These are phyloP conservation scores for Lathyrus oleraceus DNA, from an alignment of 306 rosid species.

Conservation along the genomic window DNA sequence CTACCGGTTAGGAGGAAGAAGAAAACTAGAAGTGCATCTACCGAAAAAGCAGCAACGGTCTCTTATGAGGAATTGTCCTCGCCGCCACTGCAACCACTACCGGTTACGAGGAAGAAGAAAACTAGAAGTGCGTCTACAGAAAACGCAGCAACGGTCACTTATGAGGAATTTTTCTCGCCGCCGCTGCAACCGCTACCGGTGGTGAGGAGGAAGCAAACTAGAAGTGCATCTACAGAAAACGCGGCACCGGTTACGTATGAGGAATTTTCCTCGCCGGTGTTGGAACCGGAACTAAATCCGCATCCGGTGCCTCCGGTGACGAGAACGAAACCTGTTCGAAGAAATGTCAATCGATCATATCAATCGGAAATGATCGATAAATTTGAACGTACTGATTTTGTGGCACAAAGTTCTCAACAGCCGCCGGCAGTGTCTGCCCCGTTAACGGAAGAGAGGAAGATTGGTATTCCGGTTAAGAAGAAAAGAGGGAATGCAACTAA, in stretches of 20 bases:
- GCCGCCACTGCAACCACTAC: slow-evolving; percentile 16
- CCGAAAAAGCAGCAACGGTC: slow-evolving; percentile 36
- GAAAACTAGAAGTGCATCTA: slow-evolving; percentile 53
- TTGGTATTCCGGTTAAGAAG: slow-evolving; percentile 43
- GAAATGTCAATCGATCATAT: slow-evolving; percentile 41
- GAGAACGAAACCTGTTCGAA: slow-evolving; percentile 15
- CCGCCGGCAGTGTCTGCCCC: slow-evolving; percentile 3
- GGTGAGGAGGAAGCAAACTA: slow-evolving; percentile 55
- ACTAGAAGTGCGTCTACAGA: slow-evolving; percentile 53
- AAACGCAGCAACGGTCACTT: slow-evolving; percentile 25
- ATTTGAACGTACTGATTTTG: slow-evolving; percentile 3
- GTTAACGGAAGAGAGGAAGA: slow-evolving; percentile 34
- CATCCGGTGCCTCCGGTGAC: slow-evolving; percentile 5
- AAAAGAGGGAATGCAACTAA: slow-evolving; percentile 60
- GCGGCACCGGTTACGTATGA: slow-evolving; percentile 30
- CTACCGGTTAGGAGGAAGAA: slow-evolving; percentile 42
- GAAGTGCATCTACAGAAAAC: slow-evolving; percentile 44
- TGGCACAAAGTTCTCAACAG: slow-evolving; percentile 11
- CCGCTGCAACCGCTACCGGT: slow-evolving; percentile 8
- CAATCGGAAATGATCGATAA: slow-evolving; percentile 18
- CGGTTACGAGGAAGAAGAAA: slow-evolving; percentile 48
- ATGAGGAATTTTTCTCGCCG: slow-evolving; percentile 27
- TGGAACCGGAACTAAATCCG: neutral
- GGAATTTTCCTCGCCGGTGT: slow-evolving; percentile 32
- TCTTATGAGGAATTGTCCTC: slow-evolving; percentile 37